Base-by-base conservation (phyloP, 768 basidiomycete species). In the Hydnum rufescens region DNA sequence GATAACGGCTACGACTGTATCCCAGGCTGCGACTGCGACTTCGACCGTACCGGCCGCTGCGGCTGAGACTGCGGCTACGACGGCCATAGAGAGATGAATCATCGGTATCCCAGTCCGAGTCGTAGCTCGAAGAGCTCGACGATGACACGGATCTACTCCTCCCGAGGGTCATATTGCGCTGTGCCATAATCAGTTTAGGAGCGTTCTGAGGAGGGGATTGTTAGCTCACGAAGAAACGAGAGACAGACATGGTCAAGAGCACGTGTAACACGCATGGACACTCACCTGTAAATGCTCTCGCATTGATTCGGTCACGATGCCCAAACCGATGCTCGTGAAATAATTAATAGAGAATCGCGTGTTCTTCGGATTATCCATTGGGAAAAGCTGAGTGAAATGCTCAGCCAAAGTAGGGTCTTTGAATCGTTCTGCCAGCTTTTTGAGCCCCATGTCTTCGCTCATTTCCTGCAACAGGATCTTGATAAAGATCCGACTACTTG, bases 341-440 rank as follows among this genome's bases (percentile, higher is more conserved):
- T 97, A 97, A 64, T 95, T 95, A 77, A 93, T 93, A 2, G 88
- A 76, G 63, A 92, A 89, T 51, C 95, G 75, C 0, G 95, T 97
- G 62, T 97, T 84, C 67, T 93, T 95, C 0, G 95, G 95, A 55
- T 90, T 78, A 65, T 96, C 92, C 67, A 80, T 75, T 0, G 95
- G 95, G 78, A 97, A 96, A 81, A 99, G 85, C 39, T 77, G 77
- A 43, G 69, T 71, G 63, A 82, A 86, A 2, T 75, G 76, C 26
- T 70, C 67, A 62, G 70, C 77, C 44, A 96, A 70, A 59, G 89
- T 85, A 4, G 82, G 77, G 54, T 95, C 89, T 65, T 79, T 79
- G 69, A 99, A 92, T 51, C 95, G 70, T 64, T 90, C 87, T 5
- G 79, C 78, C n/a, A 97, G 67, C 32, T 64, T 72, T 64, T 86